Evolutionary conservation across 352 stramenopile species (phyloP), one percentile per base, ranked within the genome.

Genomic region (Pythium apleroticum): DNA sequence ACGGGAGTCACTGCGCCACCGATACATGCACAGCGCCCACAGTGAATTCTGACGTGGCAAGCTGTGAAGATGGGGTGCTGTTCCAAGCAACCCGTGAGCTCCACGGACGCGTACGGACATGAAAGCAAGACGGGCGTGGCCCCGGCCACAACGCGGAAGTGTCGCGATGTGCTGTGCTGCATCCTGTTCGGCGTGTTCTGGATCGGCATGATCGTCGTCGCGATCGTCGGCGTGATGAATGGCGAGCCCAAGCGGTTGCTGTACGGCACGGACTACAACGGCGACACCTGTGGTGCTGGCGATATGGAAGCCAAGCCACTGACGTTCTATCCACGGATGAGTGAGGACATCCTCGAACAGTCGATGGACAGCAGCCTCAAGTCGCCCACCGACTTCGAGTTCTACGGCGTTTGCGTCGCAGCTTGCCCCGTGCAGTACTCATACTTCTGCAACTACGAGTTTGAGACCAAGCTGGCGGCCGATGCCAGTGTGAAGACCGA

Each of bases 121-220:
- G 60, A 60, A 24, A 71, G 63, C 11, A 76, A 72, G 28, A 54
- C 65, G 10, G 80, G 79, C 10, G 82, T 91, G n/a, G 72, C 76
- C 3, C 85, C 85, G 9, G 79, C 80, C 0, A 74, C 37, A 1
- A 73, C 71, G 79, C 71, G 68, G 11, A 77, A 77, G 57, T 77
- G 86, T 46, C 85, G 85, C 33, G 88, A 96, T 63, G 71, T 84
- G 15, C 57, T 93, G 6, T 96, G 87, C 71, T 81, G 80, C 20
- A 57, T 91, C 3, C 61, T 94, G 19, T 96, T 96, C 58, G 31
- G 88, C 9, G 75, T 91, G 37, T 95, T 90, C 67, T 95, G 87
- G 86, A 56, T 93, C 46, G 84, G 87, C 20, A 95, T 94, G 84
- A 66, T 75, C 20, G 63, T 89, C 6, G 66, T 96, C 37, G 78